phyloP scores from a whole-genome alignment of 495 filamentous ascomycete genomes.

The Trichoderma asperelloides region DNA sequence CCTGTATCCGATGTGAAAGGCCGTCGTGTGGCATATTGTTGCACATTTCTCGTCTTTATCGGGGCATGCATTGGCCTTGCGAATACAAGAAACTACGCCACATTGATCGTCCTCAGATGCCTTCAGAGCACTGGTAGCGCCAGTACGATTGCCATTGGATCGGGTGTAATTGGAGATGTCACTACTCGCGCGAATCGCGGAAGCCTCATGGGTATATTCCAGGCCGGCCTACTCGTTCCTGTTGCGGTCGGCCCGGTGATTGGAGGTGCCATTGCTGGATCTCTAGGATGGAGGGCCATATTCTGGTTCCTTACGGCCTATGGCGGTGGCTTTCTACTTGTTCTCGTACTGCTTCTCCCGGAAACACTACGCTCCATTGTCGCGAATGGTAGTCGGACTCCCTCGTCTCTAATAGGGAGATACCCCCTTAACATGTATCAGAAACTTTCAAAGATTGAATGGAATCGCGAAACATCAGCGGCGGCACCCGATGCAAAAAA shows the following conservation, averaged over 20 bases:
- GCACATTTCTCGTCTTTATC: slow-evolving; percentile 39
- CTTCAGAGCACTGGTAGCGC: slow-evolving; percentile 44
- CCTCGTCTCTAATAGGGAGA: slow-evolving; percentile 20
- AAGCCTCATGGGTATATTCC: slow-evolving; percentile 47
- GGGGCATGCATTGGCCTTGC: slow-evolving; percentile 42
- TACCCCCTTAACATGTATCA: slow-evolving; percentile 32
- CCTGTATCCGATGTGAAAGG: slow-evolving; percentile 41
- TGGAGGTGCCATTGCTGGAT: slow-evolving; percentile 43
- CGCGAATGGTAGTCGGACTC: slow-evolving; percentile 36
- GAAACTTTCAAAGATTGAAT: background rate
- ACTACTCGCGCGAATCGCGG: slow-evolving; percentile 44
- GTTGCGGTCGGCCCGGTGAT: slow-evolving; percentile 46
- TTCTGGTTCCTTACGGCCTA: slow-evolving; percentile 51
- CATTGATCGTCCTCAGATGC: slow-evolving; percentile 38
- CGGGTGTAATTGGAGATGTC: slow-evolving; percentile 49
- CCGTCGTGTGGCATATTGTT: slow-evolving; percentile 36
- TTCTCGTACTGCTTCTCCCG: slow-evolving; percentile 37
- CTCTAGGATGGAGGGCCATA: slow-evolving; percentile 46
- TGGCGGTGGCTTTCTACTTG: slow-evolving; percentile 32
- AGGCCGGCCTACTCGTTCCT: slow-evolving; percentile 38
- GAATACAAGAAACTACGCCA: slow-evolving; percentile 35
- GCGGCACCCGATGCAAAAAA: slow-evolving; percentile 21
- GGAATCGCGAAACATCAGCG: background rate
- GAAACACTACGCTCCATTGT: slow-evolving; percentile 48
- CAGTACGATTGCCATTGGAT: slow-evolving; percentile 46